Evolutionary conservation across 352 stramenopile genomes (phyloP), one percentile per base, ranked within the genome.

Genomic region (Discostella stelligera): DNA sequence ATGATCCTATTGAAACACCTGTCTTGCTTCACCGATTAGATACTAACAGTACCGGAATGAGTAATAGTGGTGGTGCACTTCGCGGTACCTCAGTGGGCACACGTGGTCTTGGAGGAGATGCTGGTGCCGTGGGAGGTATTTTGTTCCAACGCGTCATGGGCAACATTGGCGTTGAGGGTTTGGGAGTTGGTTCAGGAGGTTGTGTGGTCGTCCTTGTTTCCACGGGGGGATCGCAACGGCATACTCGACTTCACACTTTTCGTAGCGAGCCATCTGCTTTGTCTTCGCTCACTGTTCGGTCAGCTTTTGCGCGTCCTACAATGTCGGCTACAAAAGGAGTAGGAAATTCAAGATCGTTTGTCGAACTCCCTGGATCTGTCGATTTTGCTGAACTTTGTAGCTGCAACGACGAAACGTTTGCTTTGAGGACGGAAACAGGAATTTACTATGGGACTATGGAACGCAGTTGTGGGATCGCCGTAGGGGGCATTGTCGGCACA

Each of bases 371-470:
- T 32, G 87, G 87, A 64, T 86, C 73, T 11, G 64, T 90, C 13
- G 83, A 91, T 27, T 85, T 87, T 83, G 79, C 84, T 16, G 82
- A 93, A 63, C 76, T 93, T 46, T 44, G 70, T 10, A 79, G 85
- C 59, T 89, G 79, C 56, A 81, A 84, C 67, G 84, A 90, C 75
- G 53, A 79, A 20, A 49, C 55, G 30, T 89, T 93, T 77, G 79
- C 69, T 10, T 59, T 93, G 60, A 65, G 79, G 49, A 90, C 85
- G 0, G 85, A 85, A 56, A 87, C 77, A 10, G 87, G 87, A 23
- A 90, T 93, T 64, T 93, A 91, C 52, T 89, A 90, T 60, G 87
- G 87, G n/a, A 87, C 75, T 2, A 85, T 90, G 59, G 85, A 93
- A 79, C 72, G 78, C n/a, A 72, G 74, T 44, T 71, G 55, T 46